Evolutionary conservation across 2,329 filamentous ascomycete species (phyloP).

Genomic region (Sporothrix sp.): DNA sequence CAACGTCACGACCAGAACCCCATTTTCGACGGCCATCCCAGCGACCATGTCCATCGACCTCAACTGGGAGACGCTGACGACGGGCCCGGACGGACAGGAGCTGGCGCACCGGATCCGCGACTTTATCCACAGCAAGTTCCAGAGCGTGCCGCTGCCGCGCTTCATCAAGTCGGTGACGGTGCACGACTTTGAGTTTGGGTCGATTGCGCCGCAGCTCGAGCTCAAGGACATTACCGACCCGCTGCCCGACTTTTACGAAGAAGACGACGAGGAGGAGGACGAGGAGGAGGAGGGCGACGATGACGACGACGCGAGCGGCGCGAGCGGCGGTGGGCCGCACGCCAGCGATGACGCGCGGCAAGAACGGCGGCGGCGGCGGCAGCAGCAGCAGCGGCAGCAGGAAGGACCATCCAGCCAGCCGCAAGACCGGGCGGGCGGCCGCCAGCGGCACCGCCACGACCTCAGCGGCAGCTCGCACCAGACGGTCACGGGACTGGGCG

Average conservation of each 20-base stretch:
- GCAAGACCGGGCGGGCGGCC: constrained; percentile 25
- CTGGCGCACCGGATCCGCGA: constrained; percentile 79
- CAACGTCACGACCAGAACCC: neutral
- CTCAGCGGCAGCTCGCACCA: constrained; percentile 20
- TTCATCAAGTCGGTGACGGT: constrained; percentile 96
- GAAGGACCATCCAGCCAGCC: constrained; percentile 25
- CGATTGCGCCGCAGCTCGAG: constrained; percentile 70
- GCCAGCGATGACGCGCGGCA: constrained; percentile 25
- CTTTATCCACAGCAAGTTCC: constrained; percentile 94
- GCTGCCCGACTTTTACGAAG: constrained; percentile 91
- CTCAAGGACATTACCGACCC: constrained; percentile 97
- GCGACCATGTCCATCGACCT: constrained; percentile 85
- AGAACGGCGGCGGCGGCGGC: constrained; percentile 17
- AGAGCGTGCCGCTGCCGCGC: constrained; percentile 78
- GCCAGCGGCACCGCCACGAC: constrained; percentile 24
- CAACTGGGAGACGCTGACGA: constrained; percentile 88
- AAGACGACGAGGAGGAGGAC: constrained; percentile 51
- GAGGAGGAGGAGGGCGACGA: constrained; percentile 30
- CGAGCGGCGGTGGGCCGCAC: constrained; percentile 16
- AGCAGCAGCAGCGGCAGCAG: constrained; percentile 17
- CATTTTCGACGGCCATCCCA: neutral
- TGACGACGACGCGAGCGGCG: constrained; percentile 25
- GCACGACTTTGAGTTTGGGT: constrained; percentile 87
- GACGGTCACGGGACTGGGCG: constrained; percentile 35
- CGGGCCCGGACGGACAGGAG: constrained; percentile 74